Conservation (phyloP, 768 basidiomycete species). For the Mycena metata region DNA sequence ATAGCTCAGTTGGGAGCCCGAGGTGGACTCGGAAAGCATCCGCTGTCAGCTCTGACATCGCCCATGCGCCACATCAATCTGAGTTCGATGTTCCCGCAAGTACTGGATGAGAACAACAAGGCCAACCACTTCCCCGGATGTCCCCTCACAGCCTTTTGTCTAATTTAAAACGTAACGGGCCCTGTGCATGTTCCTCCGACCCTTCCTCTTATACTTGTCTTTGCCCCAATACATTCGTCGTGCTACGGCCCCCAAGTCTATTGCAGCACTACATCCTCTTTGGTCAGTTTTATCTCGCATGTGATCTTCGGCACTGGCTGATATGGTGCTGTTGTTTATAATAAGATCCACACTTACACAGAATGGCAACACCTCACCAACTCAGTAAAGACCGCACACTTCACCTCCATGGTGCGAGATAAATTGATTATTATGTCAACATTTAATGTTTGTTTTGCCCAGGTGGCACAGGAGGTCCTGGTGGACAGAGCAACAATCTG, state of each 20-base stretch:
- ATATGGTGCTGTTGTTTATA: neutral
- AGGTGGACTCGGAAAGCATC: neutral
- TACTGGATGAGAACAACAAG: too few species aligned
- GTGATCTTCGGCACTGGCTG: slow-evolving; percentile 1
- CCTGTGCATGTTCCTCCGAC: neutral
- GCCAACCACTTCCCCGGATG: neutral
- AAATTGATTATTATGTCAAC: neutral
- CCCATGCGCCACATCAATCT: neutral
- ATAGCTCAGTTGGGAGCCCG: neutral
- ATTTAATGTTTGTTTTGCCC: slow-evolving; percentile 12
- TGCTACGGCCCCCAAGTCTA: slow-evolving; percentile 15
- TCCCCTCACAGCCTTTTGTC: neutral
- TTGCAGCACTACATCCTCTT: slow-evolving; percentile 14
- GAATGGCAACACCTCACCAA: neutral
- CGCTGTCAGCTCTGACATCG: neutral
- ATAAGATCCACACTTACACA: neutral
- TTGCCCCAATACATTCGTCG: slow-evolving; percentile 16
- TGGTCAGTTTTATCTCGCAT: slow-evolving; percentile 2
- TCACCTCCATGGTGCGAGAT: slow-evolving; percentile 5
- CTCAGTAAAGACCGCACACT: neutral
- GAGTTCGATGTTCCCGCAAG: neutral
- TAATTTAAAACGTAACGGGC: slow-evolving; percentile 1
- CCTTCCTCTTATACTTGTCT: slow-evolving; percentile 13
- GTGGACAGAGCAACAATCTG: slow-evolving; percentile 9
- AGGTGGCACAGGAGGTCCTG: slow-evolving; percentile 19